These are phyloP conservation scores for Xylariaceae sp. DNA, from an alignment of 2,329 filamentous ascomycete genomes.

Conservation along the genomic window DNA sequence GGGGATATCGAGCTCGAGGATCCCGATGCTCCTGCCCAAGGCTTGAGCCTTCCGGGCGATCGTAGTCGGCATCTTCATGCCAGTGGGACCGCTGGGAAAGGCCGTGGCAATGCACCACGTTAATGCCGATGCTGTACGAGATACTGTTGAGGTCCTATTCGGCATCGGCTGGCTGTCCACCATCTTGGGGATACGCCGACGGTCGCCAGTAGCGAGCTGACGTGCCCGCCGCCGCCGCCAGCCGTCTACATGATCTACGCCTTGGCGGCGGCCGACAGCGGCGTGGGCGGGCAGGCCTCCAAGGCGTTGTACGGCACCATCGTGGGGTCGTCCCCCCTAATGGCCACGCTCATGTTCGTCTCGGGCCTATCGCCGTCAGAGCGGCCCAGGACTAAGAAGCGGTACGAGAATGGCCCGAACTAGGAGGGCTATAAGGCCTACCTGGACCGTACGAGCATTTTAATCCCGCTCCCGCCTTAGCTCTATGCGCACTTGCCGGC, in stretches of 20 bases:
- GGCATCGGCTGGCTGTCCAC: too few species aligned
- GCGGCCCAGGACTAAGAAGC: constrained; percentile 60
- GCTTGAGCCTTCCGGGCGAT: too few species aligned
- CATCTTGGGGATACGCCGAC: too few species aligned
- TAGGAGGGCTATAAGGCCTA: constrained; percentile 59
- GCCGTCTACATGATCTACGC: constrained; percentile 63
- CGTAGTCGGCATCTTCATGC: too few species aligned
- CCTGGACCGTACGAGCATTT: constrained; percentile 59
- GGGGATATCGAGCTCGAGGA: too few species aligned
- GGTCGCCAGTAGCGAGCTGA: too few species aligned
- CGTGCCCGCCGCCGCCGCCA: too few species aligned
- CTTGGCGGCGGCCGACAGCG: constrained; percentile 52
- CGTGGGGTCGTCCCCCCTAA: constrained; percentile 57
- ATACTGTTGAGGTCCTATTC: too few species aligned
- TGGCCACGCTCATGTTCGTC: constrained; percentile 59
- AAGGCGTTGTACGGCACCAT: constrained; percentile 60
- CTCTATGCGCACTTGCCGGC: constrained; percentile 55
- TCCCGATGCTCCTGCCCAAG: too few species aligned
- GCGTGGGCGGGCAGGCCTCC: constrained; percentile 48
- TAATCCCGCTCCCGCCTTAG: constrained; percentile 60
- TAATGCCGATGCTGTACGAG: too few species aligned
- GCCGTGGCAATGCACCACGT: too few species aligned
- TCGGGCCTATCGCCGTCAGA: constrained; percentile 62
- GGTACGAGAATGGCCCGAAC: constrained; percentile 55
- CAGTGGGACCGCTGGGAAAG: too few species aligned